These are phyloP conservation scores for Cnidoscolus chayamansa DNA, from an alignment of 441 rosid genomes.

Conservation along the genomic window DNA sequence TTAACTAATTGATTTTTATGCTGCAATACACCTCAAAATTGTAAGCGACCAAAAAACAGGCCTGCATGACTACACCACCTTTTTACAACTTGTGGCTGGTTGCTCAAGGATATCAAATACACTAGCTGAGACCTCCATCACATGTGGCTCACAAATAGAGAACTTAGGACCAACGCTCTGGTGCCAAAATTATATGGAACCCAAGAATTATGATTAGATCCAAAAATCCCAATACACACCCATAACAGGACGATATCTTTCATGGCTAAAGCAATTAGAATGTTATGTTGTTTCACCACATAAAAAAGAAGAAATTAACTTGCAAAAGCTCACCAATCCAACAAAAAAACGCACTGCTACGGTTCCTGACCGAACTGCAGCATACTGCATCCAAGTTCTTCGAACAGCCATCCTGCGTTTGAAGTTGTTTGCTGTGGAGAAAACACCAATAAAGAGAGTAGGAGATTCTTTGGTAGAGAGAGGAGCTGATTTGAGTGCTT, in stretches of 20 bases:
- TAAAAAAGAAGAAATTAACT: not conserved
- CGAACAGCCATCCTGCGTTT: constrained; percentile 93
- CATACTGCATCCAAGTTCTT: constrained; percentile 97
- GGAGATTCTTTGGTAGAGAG: constrained; percentile 47
- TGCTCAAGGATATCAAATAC: not conserved
- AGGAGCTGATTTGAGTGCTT: constrained; percentile 60
- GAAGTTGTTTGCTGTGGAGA: constrained; percentile 92
- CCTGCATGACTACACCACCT: not conserved
- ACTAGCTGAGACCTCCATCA: constrained; percentile 3
- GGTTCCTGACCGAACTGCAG: constrained; percentile 65
- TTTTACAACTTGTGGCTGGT: constrained; percentile 10
- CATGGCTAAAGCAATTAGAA: not conserved
- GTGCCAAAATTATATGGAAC: no score
- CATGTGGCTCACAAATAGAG: not conserved
- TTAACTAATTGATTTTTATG: constrained; percentile 90
- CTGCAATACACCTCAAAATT: constrained; percentile 46
- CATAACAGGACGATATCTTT: not conserved
- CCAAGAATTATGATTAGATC: no score
- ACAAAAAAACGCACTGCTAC: constrained; percentile 94
- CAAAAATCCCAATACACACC: no score
- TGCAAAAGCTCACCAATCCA: constrained; percentile 70
- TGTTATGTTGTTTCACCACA: not conserved
- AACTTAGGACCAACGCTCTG: not conserved
- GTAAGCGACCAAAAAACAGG: constrained; percentile 21
- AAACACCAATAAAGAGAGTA: constrained; percentile 86